Base-by-base conservation (phyloP, 164 flowering plant species). In the Protea cynaroides region DNA sequence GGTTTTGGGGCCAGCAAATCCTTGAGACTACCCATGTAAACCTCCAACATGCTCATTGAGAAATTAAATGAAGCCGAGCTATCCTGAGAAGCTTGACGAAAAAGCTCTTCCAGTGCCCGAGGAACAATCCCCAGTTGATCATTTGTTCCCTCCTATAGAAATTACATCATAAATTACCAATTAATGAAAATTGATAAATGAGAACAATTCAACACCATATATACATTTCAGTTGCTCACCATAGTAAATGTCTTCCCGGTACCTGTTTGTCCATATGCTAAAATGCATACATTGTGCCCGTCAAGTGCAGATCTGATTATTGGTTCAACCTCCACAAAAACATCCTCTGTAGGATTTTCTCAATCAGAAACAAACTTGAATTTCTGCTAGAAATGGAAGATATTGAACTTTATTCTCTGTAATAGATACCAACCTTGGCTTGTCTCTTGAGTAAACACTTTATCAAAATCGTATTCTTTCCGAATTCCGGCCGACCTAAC, bases 251-350 rank as follows among this genome's bases (percentile, higher is more conserved):
- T 92, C 80, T 89, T 92, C 73, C 98, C 98, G 4, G 90, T 83
- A 49, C 96, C 92, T 3, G 98, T 92, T 71, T 92, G 98, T 25
- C 98, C 98, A 83, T 87, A 89, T 29, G 98, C 89, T 47, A 92
- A 69, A 21, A 92, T 72, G 62, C 92, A 92, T 0, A 87, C 92
- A 70, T 85, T 85, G 67, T 83, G 84, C 68, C 97, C 94, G 71
- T 90, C 97, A 51, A 90, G 80, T 43, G 94, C 93, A 54, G 97
- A 90, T 81, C 82, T 87, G 63, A 87, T 72, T 18, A 87, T 78
- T 24, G 96, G 96, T 67, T 82, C 79, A 61, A 86, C 86, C 74
- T 87, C 97, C 53, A 63, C 64, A 70, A 82, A 87, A 43, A 90
- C 86, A 66, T 84, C 85, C 46, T 84, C 97, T 90, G 46, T 80